A percentile compares a stretch with the other conserved stretches of the same genome.
phyloP scores from a whole-genome alignment of 2,329 filamentous ascomycete genomes.

The Cladosporium sp. region DNA sequence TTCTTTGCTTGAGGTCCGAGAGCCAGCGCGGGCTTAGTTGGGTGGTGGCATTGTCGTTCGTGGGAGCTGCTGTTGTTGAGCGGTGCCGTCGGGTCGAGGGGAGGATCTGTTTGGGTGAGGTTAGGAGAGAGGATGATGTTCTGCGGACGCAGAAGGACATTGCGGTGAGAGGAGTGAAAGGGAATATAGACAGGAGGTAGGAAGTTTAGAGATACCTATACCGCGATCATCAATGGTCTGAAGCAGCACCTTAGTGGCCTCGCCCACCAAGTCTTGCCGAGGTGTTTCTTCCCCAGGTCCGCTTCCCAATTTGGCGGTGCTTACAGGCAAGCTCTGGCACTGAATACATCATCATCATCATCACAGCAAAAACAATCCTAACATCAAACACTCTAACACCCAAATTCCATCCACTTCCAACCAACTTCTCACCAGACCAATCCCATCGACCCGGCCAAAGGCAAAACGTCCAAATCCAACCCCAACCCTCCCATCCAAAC shows the following conservation, averaged over 20 bases:
- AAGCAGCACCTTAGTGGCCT: slow-evolving; percentile 4
- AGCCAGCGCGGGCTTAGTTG: slow-evolving; percentile 61
- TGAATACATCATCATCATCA: too few species aligned
- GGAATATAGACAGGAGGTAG: neutral
- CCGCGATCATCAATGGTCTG: neutral
- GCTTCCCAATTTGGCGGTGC: too few species aligned
- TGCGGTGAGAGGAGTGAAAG: neutral
- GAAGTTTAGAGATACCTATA: too few species aligned
- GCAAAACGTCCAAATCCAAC: too few species aligned
- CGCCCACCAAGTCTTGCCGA: too few species aligned
- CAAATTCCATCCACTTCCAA: too few species aligned
- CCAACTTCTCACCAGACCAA: neutral
- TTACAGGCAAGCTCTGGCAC: too few species aligned
- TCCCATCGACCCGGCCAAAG: too few species aligned
- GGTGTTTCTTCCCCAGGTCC: too few species aligned
- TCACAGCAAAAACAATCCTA: too few species aligned
- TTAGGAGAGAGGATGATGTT: neutral
- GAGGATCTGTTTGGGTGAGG: neutral
- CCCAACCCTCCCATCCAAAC: too few species aligned
- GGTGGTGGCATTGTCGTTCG: slow-evolving; percentile 24
- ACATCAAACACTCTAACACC: too few species aligned
- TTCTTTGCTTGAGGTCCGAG: slow-evolving; percentile 59
- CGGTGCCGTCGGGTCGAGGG: slow-evolving; percentile 7
- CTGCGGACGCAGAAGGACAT: slow-evolving; percentile 5
- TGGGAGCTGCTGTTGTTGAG: slow-evolving; percentile 10